Evolutionary conservation across 2,329 filamentous ascomycete species (phyloP), one percentile per base, ranked within the genome.

Genomic region (Fusarium albidum): DNA sequence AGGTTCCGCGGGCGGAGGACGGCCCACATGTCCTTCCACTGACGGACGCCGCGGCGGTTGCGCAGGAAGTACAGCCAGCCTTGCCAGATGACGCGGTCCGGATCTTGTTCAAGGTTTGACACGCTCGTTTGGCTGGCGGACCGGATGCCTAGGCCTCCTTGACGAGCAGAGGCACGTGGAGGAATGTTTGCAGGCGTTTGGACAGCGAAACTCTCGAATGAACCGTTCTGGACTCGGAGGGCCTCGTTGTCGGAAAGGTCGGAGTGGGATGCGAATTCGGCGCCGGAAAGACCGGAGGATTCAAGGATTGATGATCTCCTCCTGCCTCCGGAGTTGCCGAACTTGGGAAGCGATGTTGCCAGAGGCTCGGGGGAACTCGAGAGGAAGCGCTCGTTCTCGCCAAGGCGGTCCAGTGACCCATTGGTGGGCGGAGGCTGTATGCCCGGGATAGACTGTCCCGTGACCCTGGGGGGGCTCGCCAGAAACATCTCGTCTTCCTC

Each of bases 1-100:
- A 99, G 79, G 59, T 90, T 92, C 44, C 89, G 87, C 2, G 91
- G 89, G 27, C 95, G 90, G 44, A 99, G 82, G 1, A 98, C 95
- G 11, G 89, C 90, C 95, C 95, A 98, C 53, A 92, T 82, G 65
- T 92, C 89, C 79, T 96, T 97, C 95, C 95, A 99, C 68, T 96
- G 90, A 39, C 90, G 87, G 48, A 99, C 80, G 9, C 92, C 92
- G 17, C 88, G 82, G 67, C 92, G 93, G 57, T 88, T 90, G 66
- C 91, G 92, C 50, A 97, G 83, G 57, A 92, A 86, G 72, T 91
- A 90, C 27, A 98, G 84, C 81, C 92, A 93, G 44, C 94, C 93
- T 70, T 98, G 92, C 83, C 91, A 96, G 37, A 98, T 84, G n/a
- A 98, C 89, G 21, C 93, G 88, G 71, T 96, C 93, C 1, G 89